A percentile compares a stretch with the other conserved stretches of the same genome.
Conservation (phyloP, 495 filamentous ascomycete genomes). For the Xylaria flabelliformis region DNA sequence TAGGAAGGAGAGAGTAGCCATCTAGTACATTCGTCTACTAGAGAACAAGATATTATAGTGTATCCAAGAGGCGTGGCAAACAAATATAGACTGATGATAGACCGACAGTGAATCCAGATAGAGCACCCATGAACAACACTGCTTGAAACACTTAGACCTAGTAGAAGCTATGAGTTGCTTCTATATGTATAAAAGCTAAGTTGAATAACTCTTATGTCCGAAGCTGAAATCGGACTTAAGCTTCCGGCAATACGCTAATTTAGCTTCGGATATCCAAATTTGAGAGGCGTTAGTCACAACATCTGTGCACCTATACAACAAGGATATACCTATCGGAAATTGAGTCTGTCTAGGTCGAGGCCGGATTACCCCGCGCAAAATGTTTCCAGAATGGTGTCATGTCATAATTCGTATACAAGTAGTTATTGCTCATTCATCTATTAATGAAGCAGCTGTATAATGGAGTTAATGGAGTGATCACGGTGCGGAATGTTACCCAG, state of each 20-base stretch:
- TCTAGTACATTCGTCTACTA: background rate
- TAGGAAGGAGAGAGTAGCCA: background rate
- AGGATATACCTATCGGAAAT: background rate
- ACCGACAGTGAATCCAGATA: background rate
- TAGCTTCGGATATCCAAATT: no score
- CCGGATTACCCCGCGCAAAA: background rate
- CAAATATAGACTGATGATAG: background rate
- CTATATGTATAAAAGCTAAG: no score
- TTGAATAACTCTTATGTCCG: no score
- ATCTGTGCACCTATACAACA: background rate
- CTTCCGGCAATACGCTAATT: no score
- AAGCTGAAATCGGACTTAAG: no score
- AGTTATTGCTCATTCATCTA: background rate
- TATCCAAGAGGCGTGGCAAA: background rate
- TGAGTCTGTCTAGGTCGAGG: background rate
- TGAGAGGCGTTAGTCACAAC: no score
- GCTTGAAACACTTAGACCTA: background rate
- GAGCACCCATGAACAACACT: background rate
- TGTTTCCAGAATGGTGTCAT: background rate
- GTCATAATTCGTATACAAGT: background rate
- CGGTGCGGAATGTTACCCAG: background rate
- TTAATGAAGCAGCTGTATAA: background rate
- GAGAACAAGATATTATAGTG: background rate
- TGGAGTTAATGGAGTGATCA: background rate
- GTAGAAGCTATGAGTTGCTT: background rate